Percentiles rank a stretch among this genome's conserved stretches.
These are phyloP conservation scores for Aegle marmelos DNA, from an alignment of 345 rosid genomes.

Conservation along the genomic window DNA sequence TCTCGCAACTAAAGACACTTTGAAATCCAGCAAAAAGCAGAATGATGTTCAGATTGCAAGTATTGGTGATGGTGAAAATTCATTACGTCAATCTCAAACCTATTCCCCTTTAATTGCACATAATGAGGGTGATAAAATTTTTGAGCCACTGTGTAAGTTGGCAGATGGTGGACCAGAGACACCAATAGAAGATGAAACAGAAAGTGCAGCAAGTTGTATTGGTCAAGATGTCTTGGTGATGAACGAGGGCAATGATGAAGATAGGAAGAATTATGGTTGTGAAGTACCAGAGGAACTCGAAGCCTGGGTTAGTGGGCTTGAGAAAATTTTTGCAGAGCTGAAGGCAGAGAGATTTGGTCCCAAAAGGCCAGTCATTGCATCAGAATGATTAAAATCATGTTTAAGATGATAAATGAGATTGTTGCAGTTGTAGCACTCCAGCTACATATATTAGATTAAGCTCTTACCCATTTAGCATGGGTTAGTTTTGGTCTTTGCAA, in stretches of 20 bases:
- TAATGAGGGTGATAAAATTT: neutral
- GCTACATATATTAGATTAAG: neutral
- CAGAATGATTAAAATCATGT: neutral
- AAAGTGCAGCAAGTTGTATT: neutral
- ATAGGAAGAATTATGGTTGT: neutral
- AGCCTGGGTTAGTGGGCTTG: neutral
- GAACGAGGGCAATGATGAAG: neutral
- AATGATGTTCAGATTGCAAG: neutral
- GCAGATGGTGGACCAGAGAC: neutral
- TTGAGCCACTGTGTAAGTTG: neutral
- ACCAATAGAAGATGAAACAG: constrained; percentile 4
- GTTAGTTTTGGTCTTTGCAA: neutral
- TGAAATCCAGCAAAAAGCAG: neutral
- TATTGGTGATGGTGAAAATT: neutral
- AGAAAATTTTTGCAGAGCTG: neutral
- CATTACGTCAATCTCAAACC: neutral
- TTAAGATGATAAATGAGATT: neutral
- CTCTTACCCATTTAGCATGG: neutral
- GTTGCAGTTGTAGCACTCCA: neutral
- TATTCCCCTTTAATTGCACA: neutral
- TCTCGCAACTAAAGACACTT: neutral
- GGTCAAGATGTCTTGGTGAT: neutral
- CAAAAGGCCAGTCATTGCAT: neutral
- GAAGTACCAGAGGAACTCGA: neutral
- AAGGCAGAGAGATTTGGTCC: neutral